Evolutionary conservation across 768 basidiomycete genomes (phyloP).

Genomic region (Pisolithus marmoratus): DNA sequence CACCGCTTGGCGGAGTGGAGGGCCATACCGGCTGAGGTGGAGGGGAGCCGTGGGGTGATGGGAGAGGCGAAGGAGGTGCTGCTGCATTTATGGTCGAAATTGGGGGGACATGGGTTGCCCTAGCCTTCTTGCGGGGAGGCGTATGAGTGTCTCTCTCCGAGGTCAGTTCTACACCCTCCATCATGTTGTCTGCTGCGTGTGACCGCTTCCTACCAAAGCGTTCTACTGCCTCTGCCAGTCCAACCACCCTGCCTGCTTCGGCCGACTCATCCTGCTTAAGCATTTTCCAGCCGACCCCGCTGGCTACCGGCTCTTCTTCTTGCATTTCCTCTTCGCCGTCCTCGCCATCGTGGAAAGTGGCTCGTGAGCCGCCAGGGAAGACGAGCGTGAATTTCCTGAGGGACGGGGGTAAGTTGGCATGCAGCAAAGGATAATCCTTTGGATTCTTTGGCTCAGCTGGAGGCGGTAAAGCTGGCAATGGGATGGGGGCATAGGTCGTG

Average conservation of each 20-base stretch:
- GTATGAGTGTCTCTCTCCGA: constrained; percentile 39
- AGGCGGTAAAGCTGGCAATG: constrained; percentile 65
- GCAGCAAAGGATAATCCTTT: constrained; percentile 73
- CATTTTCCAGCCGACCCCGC: constrained; percentile 73
- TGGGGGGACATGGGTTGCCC: constrained; percentile 51
- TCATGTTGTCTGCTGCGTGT: constrained; percentile 48
- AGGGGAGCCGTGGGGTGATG: constrained; percentile 82
- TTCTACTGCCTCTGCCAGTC: constrained; percentile 75
- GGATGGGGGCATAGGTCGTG: constrained; percentile 86
- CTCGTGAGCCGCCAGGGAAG: constrained; percentile 76
- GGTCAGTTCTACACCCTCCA: constrained; percentile 70
- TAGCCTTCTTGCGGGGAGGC: constrained; percentile 72
- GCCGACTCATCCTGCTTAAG: constrained; percentile 56
- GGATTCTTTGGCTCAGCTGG: constrained; percentile 70
- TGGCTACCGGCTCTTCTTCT: constrained; percentile 61
- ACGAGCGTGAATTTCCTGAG: constrained; percentile 71
- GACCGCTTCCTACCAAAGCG: constrained; percentile 65
- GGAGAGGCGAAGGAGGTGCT: constrained; percentile 78
- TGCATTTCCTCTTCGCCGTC: constrained; percentile 60
- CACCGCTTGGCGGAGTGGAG: constrained; percentile 74
- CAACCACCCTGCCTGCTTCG: constrained; percentile 49
- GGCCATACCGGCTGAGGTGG: constrained; percentile 73
- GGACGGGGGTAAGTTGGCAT: constrained; percentile 67
- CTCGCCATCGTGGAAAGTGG: constrained; percentile 72
- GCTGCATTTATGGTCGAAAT: constrained; percentile 65